Evolutionary conservation across 2,329 filamentous ascomycete species (phyloP).

Genomic region (Ophiostoma pallidulum): DNA sequence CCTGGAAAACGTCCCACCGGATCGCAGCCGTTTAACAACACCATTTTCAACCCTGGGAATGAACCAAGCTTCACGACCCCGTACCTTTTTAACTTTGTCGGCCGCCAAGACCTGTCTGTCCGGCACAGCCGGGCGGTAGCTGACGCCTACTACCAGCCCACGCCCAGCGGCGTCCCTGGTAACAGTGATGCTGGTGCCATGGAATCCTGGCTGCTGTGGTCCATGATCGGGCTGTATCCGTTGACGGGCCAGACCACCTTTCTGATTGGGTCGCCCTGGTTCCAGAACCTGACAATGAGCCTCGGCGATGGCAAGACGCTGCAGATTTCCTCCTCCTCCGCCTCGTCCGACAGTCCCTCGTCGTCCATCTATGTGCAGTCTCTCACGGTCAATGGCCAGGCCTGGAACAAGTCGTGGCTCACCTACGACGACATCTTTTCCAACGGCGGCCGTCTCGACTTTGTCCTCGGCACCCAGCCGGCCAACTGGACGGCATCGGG

Average conservation of each 20-base stretch:
- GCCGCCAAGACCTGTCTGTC: conserved; percentile 53
- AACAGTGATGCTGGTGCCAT: conserved; percentile 65
- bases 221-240: conserved; percentile 59
- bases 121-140: conserved; percentile 48
- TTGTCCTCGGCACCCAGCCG: conserved; percentile 47
- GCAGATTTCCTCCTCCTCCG: conserved; percentile 39
- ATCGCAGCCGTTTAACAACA: conserved; percentile 36
- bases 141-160: conserved; percentile 48
- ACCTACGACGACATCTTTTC: conserved; percentile 58
- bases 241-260: conserved; percentile 61
- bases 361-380: conserved; percentile 52
- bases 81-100: conserved; percentile 60
- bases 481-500: conserved; percentile 35
- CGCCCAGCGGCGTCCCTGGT: conserved; percentile 50
- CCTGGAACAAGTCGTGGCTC: conserved; percentile 57
- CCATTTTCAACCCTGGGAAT: conserved; percentile 41
- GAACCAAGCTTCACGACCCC: conserved; percentile 58
- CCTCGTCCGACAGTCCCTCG: conserved; percentile 34
- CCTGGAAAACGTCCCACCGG: conserved; percentile 34
- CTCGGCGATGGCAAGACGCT: conserved; percentile 47
- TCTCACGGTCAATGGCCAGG: conserved; percentile 52
- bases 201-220: conserved; percentile 62
- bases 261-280: conserved; percentile 55
- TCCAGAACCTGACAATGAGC: conserved; percentile 47
- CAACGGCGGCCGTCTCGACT: conserved; percentile 52